Conservation (phyloP, 306 rosid genomes). For the Corylus heterophylla region DNA sequence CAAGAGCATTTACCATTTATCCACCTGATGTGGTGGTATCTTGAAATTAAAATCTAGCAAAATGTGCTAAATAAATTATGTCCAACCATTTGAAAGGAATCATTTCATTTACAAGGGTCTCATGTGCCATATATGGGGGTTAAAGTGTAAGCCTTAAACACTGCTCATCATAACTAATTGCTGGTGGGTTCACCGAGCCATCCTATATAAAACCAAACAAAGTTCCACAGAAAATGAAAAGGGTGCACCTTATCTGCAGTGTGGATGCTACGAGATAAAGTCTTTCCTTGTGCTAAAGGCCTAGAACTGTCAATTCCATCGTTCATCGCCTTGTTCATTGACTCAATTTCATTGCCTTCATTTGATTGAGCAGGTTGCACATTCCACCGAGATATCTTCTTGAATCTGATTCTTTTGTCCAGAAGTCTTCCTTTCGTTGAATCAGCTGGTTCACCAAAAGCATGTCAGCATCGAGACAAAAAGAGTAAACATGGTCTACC, state of each 20-base stretch:
- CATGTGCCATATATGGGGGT: slow-evolving; percentile 7
- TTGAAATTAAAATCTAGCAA: neutral
- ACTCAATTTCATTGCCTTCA: slow-evolving; percentile 37
- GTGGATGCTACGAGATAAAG: slow-evolving; percentile 37
- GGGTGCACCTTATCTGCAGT: slow-evolving; percentile 54
- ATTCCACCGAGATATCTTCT: slow-evolving; percentile 83
- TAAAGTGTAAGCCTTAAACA: slow-evolving; percentile 6
- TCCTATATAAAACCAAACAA: neutral
- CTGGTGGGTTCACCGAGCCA: slow-evolving; percentile 1
- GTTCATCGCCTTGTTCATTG: slow-evolving; percentile 20
- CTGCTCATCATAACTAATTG: slow-evolving; percentile 5
- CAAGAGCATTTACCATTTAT: neutral
- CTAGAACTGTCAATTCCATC: slow-evolving; percentile 42
- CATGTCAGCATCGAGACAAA: slow-evolving; percentile 24
- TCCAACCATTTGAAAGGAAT: slow-evolving; percentile 2
- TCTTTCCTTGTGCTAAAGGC: slow-evolving; percentile 42
- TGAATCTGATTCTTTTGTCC: slow-evolving; percentile 49
- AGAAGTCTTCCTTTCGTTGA: slow-evolving; percentile 43
- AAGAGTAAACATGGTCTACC: neutral
- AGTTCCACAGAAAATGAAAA: slow-evolving; percentile 14
- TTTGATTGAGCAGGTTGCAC: slow-evolving; percentile 47
- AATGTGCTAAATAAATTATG: neutral
- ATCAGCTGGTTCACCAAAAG: slow-evolving; percentile 28
- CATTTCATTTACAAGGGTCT: slow-evolving; percentile 13
- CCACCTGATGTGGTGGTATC: neutral